These are phyloP conservation scores for Capsaspora owczarzaki DNA, from an alignment of 78 protist species.

Conservation along the genomic window DNA sequence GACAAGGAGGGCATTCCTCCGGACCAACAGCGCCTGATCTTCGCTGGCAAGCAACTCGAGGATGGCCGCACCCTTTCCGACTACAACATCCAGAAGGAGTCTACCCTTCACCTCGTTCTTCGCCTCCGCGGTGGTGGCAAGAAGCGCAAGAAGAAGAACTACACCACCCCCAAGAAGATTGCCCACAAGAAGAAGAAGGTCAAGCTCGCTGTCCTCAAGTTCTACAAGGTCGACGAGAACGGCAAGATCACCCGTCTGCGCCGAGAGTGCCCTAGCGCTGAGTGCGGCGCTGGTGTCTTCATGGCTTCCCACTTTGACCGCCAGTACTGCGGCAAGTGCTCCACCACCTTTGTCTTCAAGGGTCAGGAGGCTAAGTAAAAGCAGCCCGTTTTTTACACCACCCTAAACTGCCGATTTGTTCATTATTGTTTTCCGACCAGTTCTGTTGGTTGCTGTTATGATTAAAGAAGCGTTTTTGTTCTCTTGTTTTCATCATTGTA, in stretches of 20 bases:
- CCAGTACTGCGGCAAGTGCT: conserved; percentile 96
- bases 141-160: conserved; percentile 96
- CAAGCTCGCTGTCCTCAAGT: conserved; percentile 89
- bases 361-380: not conserved
- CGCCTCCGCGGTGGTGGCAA: conserved; percentile 95
- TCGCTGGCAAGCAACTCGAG: conserved; percentile 98
- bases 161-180: conserved; percentile 94
- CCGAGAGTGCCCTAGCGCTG: conserved; percentile 73
- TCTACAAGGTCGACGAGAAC: conserved; percentile 89
- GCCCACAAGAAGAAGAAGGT: conserved; percentile 87
- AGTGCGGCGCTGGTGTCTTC: conserved; percentile 95
- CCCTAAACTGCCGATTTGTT: not conserved
- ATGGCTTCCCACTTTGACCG: conserved; percentile 93
- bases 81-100: conserved; percentile 87
- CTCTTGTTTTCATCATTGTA: not conserved
- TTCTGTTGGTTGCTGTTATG: too few species aligned
- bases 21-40: conserved; percentile 97
- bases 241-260: conserved; percentile 85
- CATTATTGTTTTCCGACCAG: not conserved
- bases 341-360: conserved; percentile 53
- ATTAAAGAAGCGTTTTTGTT: not conserved
- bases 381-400: not conserved
- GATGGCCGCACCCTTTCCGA: conserved; percentile 86
- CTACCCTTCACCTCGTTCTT: conserved; percentile 61
- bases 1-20: conserved; percentile 99